Conservation (phyloP, 306 rosid species). For the Sicyos edulis region DNA sequence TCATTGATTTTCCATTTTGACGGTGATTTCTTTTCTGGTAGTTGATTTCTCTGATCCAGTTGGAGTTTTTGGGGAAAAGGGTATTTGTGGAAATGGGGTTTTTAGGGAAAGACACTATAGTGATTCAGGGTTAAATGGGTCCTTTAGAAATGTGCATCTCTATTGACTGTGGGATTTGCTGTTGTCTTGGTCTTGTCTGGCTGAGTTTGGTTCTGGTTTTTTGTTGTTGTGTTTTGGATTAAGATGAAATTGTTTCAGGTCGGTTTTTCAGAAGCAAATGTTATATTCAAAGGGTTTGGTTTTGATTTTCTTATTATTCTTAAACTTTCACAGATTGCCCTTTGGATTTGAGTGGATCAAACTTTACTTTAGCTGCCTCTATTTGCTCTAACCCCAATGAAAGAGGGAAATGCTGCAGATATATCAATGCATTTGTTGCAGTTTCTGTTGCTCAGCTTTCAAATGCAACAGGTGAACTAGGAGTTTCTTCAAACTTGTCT, state of each 20-base stretch:
- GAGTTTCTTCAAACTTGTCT: constrained; percentile 59
- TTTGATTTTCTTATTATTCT: constrained; percentile 20
- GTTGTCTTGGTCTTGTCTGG: neutral
- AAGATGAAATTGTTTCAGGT: neutral
- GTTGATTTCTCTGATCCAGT: constrained; percentile 25
- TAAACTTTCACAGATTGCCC: constrained; percentile 71
- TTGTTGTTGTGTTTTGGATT: neutral
- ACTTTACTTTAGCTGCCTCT: constrained; percentile 72
- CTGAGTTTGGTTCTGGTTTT: neutral
- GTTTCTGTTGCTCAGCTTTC: constrained; percentile 73
- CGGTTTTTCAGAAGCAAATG: neutral
- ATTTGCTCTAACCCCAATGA: constrained; percentile 54
- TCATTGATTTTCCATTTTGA: neutral
- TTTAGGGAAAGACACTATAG: neutral
- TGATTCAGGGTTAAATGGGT: neutral
- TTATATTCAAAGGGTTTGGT: constrained; percentile 1
- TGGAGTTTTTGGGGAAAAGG: constrained; percentile 10
- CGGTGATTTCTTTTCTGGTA: constrained; percentile 12
- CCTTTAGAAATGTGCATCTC: neutral
- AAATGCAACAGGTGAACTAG: constrained; percentile 70
- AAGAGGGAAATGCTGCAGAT: constrained; percentile 91
- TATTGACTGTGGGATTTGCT: neutral
- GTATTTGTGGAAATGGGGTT: constrained; percentile 30
- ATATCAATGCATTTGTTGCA: constrained; percentile 76
- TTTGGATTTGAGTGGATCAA: constrained; percentile 65